Percentiles rank a stretch among this genome's conserved stretches.
phyloP scores from a whole-genome alignment of 176 grass and related monocot genomes.

The Panicum miliaceum region DNA sequence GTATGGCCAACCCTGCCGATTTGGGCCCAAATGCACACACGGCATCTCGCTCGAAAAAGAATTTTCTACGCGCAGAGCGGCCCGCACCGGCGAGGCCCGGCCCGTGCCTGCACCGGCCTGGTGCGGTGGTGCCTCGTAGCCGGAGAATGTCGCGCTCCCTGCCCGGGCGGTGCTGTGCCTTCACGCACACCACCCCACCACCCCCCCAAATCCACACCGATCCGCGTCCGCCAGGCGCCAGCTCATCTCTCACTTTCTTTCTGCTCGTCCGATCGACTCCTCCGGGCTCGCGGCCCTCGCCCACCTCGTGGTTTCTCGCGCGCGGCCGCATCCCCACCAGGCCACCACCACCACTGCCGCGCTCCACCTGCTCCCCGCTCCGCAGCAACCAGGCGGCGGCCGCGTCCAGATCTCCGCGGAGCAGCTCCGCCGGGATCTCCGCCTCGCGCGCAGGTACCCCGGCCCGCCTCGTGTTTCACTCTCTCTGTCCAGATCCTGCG shows the following conservation, averaged over 20 bases:
- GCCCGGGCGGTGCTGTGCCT: not conserved
- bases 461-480: not conserved
- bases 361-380: not conserved
- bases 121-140: not conserved
- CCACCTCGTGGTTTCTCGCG: not conserved
- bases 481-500: not conserved
- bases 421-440: not conserved
- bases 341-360: not conserved
- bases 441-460: not conserved
- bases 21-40: too few relatives aligned
- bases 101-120: not conserved
- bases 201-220: not conserved
- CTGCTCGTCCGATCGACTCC: not conserved
- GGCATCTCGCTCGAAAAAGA: too few relatives aligned
- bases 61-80: not conserved
- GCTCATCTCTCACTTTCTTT: not conserved
- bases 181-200: too few relatives aligned
- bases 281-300: not conserved
- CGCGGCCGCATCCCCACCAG: too few relatives aligned
- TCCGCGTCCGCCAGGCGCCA: not conserved
- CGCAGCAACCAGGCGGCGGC: not conserved
- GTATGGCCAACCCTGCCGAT: too few relatives aligned
- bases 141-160: conserved; percentile 16
- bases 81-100: not conserved
- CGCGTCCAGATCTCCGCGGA: not conserved